phyloP scores from a whole-genome alignment of 768 basidiomycete species.

The Suillus bovinus region DNA sequence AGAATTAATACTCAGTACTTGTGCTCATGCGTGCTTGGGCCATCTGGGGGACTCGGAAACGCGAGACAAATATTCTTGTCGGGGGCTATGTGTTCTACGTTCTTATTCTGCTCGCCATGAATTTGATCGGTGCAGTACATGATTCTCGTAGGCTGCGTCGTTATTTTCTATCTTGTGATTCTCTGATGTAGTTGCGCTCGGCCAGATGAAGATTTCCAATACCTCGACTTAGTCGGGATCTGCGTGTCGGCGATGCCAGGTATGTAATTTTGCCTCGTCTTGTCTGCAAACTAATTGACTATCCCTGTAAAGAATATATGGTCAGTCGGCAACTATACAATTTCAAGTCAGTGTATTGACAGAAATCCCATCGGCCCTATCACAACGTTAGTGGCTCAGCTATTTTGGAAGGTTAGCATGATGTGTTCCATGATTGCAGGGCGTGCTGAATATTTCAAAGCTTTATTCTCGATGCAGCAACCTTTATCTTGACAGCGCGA shows the following conservation, averaged over 20 bases:
- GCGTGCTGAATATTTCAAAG: slow-evolving; percentile 8
- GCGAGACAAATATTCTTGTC: neutral
- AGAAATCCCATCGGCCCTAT: neutral
- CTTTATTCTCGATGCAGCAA: slow-evolving; percentile 16
- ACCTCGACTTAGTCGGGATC: slow-evolving; percentile 17
- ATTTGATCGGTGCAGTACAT: neutral
- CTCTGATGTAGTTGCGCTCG: neutral
- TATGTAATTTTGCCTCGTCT: slow-evolving; percentile 15
- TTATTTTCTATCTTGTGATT: neutral
- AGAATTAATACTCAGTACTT: slow-evolving; percentile 16
- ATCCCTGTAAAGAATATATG: neutral
- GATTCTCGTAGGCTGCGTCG: neutral
- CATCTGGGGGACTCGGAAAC: slow-evolving; percentile 18
- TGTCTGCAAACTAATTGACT: neutral
- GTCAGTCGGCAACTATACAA: neutral
- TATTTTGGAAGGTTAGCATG: slow-evolving; percentile 10
- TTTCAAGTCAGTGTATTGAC: too few relatives aligned
- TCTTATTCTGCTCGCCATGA: neutral
- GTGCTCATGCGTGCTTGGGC: slow-evolving; percentile 27
- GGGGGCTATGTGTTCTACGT: slow-evolving; percentile 16
- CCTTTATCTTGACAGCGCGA: slow-evolving; percentile 8
- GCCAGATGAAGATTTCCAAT: slow-evolving; percentile 1
- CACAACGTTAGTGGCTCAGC: slow-evolving; percentile 9
- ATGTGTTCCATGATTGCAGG: neutral
- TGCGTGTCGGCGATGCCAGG: slow-evolving; percentile 12